Percentiles rank a stretch among this genome's conserved stretches.
Evolutionary conservation across 2,329 filamentous ascomycete species (phyloP).

Genomic region (Madurella fahalii): DNA sequence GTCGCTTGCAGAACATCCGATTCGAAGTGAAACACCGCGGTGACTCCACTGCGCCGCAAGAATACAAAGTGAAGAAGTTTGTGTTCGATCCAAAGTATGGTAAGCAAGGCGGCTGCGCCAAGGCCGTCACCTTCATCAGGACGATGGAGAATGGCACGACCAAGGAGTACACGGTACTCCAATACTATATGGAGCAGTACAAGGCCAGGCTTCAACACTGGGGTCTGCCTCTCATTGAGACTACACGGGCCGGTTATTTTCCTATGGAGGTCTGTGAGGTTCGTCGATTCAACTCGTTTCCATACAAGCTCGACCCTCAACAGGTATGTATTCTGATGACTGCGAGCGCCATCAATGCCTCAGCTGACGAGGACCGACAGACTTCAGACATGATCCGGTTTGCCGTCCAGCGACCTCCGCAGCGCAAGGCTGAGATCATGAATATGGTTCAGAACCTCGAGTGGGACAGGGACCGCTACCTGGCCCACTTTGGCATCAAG

Average conservation of each 20-base stretch:
- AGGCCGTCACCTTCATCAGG: constrained; percentile 54
- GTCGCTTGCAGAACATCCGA: constrained; percentile 50
- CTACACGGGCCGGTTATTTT: constrained; percentile 51
- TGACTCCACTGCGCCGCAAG: constrained; percentile 42
- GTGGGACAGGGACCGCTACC: constrained; percentile 65
- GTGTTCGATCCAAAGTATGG: constrained; percentile 44
- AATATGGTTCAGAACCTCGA: constrained; percentile 62
- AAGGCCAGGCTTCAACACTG: constrained; percentile 44
- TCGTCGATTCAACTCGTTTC: constrained; percentile 54
- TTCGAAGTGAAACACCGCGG: constrained; percentile 55
- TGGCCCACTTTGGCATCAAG: constrained; percentile 68
- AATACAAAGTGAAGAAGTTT: constrained; percentile 51
- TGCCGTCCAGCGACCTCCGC: constrained; percentile 70
- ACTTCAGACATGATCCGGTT: constrained; percentile 90
- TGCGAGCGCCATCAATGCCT: constrained; percentile 12
- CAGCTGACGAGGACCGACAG: constrained; percentile 42
- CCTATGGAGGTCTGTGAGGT: constrained; percentile 59
- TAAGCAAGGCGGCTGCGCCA: constrained; percentile 44
- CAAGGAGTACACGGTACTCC: constrained; percentile 43
- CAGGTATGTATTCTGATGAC: constrained; percentile 40
- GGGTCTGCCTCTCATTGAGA: constrained; percentile 54
- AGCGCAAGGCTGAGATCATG: constrained; percentile 66
- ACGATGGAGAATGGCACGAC: constrained; percentile 36
- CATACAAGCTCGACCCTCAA: constrained; percentile 54
- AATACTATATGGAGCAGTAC: constrained; percentile 58